Base-by-base conservation (phyloP, 2,329 filamentous ascomycete species). In the Bipolaris cookei region DNA sequence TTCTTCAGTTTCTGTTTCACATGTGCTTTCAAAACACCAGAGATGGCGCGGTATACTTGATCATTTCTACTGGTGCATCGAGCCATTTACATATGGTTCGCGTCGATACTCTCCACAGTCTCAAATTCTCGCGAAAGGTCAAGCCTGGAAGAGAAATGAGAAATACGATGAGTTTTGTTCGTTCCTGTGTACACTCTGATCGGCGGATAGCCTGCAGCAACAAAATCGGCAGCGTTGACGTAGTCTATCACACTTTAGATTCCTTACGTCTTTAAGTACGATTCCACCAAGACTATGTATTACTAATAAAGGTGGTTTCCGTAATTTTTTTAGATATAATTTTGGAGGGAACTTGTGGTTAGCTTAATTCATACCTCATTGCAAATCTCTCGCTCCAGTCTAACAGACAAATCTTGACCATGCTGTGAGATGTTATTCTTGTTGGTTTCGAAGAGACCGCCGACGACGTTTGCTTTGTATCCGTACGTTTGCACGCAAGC, bases 401-500 rank as follows among this genome's bases (percentile, higher is more conserved):
- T 63, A 6, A 65, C 61, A 3, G 51, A 51, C 38, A 66, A 49
- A 47, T 63, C 58, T 21, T 34, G 54, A 28, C 74, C 72, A 64
- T 79, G 76, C 52, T 77, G 66, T 30, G 68, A 76, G 20, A 79
- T 63, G 51, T 69, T 73, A 4, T 41, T 41, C 38, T 23, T 23
- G 20, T 41, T 41, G n/a, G 73, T 65, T 59, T 74, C 51, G 51
- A 78, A 77, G 21, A 78, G 32, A 2, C 71, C 71, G 16, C 67
- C 67, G 50, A 76, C 70, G 7, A 76, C 70, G 56, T 78, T 71
- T 16, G 76, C 76, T 52, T 79, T 72, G 61, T 79, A 79, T 37
- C 77, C 76, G 54, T 78, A 80, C n/a, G 76, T 78, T 74, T 70
- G 77, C 30, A 78, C 58, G 54, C 70, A 67, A 32, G 76, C 77